Conservation (phyloP, 768 basidiomycete species). For the Trametes cubensis region DNA sequence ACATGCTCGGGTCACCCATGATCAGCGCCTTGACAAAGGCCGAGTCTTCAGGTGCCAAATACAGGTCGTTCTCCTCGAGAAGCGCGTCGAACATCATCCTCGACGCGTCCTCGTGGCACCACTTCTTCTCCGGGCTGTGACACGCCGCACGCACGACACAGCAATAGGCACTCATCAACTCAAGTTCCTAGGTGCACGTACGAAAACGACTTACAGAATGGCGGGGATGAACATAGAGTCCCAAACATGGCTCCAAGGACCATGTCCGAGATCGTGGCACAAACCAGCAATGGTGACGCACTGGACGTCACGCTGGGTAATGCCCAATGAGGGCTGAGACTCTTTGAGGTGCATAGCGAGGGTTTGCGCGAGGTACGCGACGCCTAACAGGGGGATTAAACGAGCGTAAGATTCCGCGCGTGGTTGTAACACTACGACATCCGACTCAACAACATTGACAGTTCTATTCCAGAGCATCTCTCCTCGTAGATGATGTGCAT, state of each 20-base stretch:
- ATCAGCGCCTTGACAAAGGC: slow-evolving; percentile 79
- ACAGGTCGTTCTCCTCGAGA: slow-evolving; percentile 55
- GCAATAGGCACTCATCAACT: neutral
- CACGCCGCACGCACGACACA: neutral
- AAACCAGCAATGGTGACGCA: slow-evolving; percentile 82
- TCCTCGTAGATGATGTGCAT: too few species aligned
- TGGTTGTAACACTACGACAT: too few species aligned
- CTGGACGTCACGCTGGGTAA: slow-evolving; percentile 70
- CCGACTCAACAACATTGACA: too few species aligned
- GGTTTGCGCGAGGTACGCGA: slow-evolving; percentile 70
- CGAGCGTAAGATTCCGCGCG: too few species aligned
- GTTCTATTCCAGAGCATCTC: too few species aligned
- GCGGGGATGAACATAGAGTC: slow-evolving; percentile 71
- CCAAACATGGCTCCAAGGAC: slow-evolving; percentile 88
- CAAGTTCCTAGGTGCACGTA: too few species aligned
- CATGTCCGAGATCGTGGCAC: slow-evolving; percentile 86
- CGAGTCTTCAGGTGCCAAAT: slow-evolving; percentile 51
- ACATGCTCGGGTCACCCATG: slow-evolving; percentile 55
- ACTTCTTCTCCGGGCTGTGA: slow-evolving; percentile 49
- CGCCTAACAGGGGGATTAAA: slow-evolving; percentile 48
- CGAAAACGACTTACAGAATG: slow-evolving; percentile 52
- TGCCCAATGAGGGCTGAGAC: slow-evolving; percentile 61
- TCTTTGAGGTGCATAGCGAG: slow-evolving; percentile 59
- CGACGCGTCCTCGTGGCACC: slow-evolving; percentile 80
- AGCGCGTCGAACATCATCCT: slow-evolving; percentile 82